Evolutionary conservation across 192 early-diverging fungal genomes (phyloP).

Genomic region (Bifiguratus adelaidae): DNA sequence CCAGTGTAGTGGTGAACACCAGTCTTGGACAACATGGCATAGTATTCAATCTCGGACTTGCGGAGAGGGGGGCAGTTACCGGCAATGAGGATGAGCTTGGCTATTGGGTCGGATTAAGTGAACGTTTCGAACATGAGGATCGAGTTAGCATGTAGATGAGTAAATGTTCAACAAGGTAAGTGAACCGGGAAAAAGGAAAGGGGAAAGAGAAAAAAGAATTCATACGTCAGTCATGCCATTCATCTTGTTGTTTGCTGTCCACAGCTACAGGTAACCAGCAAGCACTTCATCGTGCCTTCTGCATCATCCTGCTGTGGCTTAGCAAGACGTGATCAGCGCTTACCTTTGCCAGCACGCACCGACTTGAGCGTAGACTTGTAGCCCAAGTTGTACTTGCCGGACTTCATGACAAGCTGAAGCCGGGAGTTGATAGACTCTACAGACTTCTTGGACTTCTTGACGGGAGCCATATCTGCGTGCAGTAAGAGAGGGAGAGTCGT

Average conservation of each 20-base stretch:
- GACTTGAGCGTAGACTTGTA: conserved; percentile 99
- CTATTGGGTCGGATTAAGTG: too few species aligned
- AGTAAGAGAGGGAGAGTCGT: too few species aligned
- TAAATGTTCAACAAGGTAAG: too few species aligned
- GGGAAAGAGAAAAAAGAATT: conserved; percentile 8
- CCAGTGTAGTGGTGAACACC: conserved; percentile 99
- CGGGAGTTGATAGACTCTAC: conserved; percentile 97
- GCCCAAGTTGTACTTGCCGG: conserved; percentile 94
- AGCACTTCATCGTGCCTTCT: too few species aligned
- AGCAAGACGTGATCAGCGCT: conserved; percentile 6
- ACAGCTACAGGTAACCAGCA: too few species aligned
- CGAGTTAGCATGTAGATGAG: too few species aligned
- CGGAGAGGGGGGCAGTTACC: conserved; percentile 99
- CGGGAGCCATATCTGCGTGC: conserved; percentile 45
- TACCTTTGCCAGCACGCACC: conserved; percentile 91
- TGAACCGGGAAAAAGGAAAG: conserved; percentile 16
- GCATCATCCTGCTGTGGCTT: too few species aligned
- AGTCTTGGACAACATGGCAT: conserved; percentile 99
- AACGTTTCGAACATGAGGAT: too few species aligned
- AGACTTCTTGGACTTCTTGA: conserved; percentile 78
- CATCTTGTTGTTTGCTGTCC: conserved; percentile 1
- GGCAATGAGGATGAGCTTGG: conserved; percentile 98
- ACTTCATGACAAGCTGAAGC: conserved; percentile 98
- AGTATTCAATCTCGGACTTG: conserved; percentile 99
- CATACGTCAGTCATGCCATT: background rate